These are phyloP conservation scores for Syzygium grande DNA, from an alignment of 345 rosid genomes.

Conservation along the genomic window DNA sequence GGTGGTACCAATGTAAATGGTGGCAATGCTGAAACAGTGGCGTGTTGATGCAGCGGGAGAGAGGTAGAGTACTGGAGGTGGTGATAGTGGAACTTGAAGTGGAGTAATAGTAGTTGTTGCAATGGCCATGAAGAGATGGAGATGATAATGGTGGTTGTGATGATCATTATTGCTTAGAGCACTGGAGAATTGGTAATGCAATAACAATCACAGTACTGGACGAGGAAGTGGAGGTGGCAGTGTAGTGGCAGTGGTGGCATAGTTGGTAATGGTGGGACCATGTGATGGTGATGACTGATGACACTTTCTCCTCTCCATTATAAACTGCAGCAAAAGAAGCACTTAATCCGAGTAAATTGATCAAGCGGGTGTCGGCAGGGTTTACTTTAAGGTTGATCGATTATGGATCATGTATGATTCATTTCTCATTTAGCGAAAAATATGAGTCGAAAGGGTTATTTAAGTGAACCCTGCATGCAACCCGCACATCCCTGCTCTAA, in stretches of 20 bases:
- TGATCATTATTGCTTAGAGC: not conserved
- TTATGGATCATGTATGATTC: not conserved
- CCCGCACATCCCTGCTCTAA: not conserved
- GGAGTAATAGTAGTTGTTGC: not conserved
- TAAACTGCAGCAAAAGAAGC: not conserved
- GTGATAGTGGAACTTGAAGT: not conserved
- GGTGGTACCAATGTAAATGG: not conserved
- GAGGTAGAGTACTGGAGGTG: not conserved
- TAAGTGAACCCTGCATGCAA: not conserved
- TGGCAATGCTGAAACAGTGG: not conserved
- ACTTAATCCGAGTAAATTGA: not conserved
- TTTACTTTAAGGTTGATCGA: not conserved
- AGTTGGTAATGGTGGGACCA: not conserved
- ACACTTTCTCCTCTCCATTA: not conserved
- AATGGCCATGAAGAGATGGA: not conserved
- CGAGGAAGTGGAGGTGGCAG: not conserved
- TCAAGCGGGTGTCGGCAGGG: not conserved
- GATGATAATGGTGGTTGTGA: not conserved
- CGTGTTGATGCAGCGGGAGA: not conserved
- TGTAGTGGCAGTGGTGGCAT: not conserved
- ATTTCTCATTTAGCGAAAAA: not conserved
- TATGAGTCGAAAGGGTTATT: not conserved
- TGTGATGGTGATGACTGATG: not conserved
- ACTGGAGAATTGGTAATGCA: not conserved
- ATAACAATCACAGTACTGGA: not conserved